Percentiles rank a stretch among this genome's conserved stretches.
Evolutionary conservation across 2,329 filamentous ascomycete genomes (phyloP).

Genomic region (Talaromyces atroroseus): DNA sequence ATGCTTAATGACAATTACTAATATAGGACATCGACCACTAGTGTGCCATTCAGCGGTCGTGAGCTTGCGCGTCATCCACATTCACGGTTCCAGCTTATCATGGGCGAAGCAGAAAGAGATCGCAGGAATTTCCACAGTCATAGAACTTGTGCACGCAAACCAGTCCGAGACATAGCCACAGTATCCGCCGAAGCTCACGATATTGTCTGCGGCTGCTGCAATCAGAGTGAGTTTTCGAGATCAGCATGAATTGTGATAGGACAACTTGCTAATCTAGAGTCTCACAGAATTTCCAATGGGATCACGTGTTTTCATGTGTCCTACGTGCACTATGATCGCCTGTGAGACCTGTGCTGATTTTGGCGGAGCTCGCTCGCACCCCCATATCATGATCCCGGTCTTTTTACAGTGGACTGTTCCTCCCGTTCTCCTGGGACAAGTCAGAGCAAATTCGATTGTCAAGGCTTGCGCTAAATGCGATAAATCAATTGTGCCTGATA

Average conservation of each 20-base stretch:
- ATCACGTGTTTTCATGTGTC: slow-evolving; percentile 8
- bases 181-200: slow-evolving; percentile 12
- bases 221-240: slow-evolving; percentile 3
- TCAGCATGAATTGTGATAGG: not conserved
- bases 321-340: slow-evolving; percentile 11
- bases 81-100: slow-evolving; percentile 8
- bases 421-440: slow-evolving; percentile 7
- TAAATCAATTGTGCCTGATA: not conserved
- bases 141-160: slow-evolving; percentile 10
- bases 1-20: not conserved
- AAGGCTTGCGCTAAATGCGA: slow-evolving; percentile 12
- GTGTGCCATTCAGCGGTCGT: slow-evolving; percentile 9
- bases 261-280: not conserved
- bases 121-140: slow-evolving; percentile 10
- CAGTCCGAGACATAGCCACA: slow-evolving; percentile 9
- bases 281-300: not conserved
- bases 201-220: slow-evolving; percentile 13
- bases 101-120: slow-evolving; percentile 13
- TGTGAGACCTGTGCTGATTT: slow-evolving; percentile 11
- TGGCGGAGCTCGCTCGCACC: slow-evolving; percentile 11
- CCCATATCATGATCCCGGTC: slow-evolving; percentile 12
- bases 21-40: not conserved
- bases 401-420: slow-evolving; percentile 4
- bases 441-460: not conserved
- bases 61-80: slow-evolving; percentile 10